These are phyloP conservation scores for Trichoderma aggressivum DNA, from an alignment of 2,329 filamentous ascomycete species.

Conservation along the genomic window DNA sequence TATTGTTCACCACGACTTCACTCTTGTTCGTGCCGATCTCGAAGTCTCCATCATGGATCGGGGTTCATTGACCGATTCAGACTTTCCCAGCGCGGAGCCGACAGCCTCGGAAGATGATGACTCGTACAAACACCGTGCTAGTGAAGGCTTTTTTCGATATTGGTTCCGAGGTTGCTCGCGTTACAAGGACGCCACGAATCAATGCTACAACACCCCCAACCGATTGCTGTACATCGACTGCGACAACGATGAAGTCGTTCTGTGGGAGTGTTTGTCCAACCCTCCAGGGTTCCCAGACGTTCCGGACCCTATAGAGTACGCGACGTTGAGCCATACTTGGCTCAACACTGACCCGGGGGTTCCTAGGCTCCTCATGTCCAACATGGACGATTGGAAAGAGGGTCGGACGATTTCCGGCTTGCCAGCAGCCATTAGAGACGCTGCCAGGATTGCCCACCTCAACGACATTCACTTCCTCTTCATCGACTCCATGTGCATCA, in stretches of 20 bases:
- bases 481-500: conserved; percentile 11
- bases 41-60: not conserved
- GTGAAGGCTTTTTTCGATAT: not conserved
- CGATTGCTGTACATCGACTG: not conserved
- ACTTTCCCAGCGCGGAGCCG: not conserved
- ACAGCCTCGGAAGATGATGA: not conserved
- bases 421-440: not conserved
- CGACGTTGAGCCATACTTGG: conserved; percentile 13
- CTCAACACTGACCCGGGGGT: not conserved
- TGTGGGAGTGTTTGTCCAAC: not conserved
- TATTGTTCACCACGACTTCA: not conserved
- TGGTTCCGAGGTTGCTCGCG: not conserved
- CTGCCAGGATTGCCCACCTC: not conserved
- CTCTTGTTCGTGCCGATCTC: not conserved
- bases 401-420: not conserved
- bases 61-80: not conserved
- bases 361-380: not conserved
- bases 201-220: not conserved
- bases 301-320: not conserved
- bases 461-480: conserved; percentile 3
- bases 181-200: not conserved
- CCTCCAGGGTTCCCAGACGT: not conserved
- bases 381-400: not conserved
- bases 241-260: not conserved
- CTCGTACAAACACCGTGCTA: not conserved